Percentiles rank a stretch among this genome's conserved stretches.
Evolutionary conservation across 225 moss, liverwort and hornwort genomes (phyloP).

Genomic region (Rhytidiadelphus loreus): DNA sequence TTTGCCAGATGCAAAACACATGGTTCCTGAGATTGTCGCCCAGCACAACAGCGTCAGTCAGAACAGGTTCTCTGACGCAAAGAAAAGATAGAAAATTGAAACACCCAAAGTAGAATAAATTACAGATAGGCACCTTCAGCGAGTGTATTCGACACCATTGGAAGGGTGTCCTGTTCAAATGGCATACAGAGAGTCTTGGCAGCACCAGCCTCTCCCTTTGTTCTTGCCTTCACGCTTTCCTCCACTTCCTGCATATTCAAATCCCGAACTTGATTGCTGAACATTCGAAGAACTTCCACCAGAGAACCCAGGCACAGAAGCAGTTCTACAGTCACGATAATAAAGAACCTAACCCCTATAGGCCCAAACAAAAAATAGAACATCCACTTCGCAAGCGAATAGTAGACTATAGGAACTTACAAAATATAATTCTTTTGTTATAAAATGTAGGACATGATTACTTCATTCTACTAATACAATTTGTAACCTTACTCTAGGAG

Average conservation of each 20-base stretch:
- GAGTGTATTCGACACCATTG: slow-evolving; percentile 33
- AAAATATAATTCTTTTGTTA: neutral
- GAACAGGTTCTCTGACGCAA: neutral
- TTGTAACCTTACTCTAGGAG: neutral
- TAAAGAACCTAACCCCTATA: too few species aligned
- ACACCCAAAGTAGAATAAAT: neutral
- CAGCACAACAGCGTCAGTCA: neutral
- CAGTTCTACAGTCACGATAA: neutral
- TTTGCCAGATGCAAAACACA: slow-evolving; percentile 87
- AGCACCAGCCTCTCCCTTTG: slow-evolving; percentile 74
- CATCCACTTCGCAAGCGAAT: neutral
- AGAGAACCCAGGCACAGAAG: neutral
- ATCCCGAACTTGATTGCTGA: neutral
- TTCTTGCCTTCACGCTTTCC: slow-evolving; percentile 76
- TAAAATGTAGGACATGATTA: neutral
- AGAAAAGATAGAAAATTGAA: neutral
- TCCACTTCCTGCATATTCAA: slow-evolving; percentile 53
- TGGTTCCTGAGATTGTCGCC: slow-evolving; percentile 37
- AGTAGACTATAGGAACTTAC: neutral
- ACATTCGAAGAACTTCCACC: neutral
- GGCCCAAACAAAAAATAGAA: neutral
- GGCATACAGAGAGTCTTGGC: slow-evolving; percentile 97
- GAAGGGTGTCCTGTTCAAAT: slow-evolving; percentile 68
- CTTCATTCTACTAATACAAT: neutral
- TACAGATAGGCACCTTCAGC: slow-evolving; percentile 33